phyloP scores from a whole-genome alignment of 2,329 filamentous ascomycete genomes.

The Penicillium sp. region DNA sequence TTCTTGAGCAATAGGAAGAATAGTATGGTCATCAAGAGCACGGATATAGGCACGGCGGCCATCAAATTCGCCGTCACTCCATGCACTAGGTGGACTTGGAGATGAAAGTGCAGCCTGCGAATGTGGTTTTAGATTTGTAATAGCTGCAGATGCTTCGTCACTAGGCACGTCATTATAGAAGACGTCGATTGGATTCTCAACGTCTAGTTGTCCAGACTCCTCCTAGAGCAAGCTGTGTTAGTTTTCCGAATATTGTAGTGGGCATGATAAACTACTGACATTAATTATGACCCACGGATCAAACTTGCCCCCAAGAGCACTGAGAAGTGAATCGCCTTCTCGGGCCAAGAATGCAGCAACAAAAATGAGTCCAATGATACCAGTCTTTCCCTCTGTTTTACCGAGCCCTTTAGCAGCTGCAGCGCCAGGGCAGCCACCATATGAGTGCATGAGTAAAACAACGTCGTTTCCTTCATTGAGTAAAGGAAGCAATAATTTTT shows the following conservation, averaged over 20 bases:
- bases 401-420: conserved; percentile 26
- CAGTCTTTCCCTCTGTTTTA: neutral
- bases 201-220: conserved; percentile 21
- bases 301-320: conserved; percentile 14
- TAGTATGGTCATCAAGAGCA: neutral
- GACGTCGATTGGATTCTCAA: neutral
- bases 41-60: conserved; percentile 1
- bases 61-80: neutral
- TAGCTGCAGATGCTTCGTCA: neutral
- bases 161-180: neutral
- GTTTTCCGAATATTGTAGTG: neutral
- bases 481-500: conserved; percentile 23
- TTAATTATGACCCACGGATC: neutral
- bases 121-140: neutral
- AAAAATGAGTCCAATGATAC: neutral
- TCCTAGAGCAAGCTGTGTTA: conserved; percentile 4
- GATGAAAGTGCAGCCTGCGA: neutral
- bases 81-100: neutral
- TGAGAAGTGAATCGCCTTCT: conserved; percentile 21
- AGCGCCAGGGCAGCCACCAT: conserved; percentile 28
- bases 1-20: neutral
- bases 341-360: conserved; percentile 1
- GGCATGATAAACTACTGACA: neutral
- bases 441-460: conserved; percentile 34
- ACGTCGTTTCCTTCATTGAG: conserved; percentile 32